Base-by-base conservation (phyloP, 1,139 yeast species). In the Ogataea hybrid region DNA sequence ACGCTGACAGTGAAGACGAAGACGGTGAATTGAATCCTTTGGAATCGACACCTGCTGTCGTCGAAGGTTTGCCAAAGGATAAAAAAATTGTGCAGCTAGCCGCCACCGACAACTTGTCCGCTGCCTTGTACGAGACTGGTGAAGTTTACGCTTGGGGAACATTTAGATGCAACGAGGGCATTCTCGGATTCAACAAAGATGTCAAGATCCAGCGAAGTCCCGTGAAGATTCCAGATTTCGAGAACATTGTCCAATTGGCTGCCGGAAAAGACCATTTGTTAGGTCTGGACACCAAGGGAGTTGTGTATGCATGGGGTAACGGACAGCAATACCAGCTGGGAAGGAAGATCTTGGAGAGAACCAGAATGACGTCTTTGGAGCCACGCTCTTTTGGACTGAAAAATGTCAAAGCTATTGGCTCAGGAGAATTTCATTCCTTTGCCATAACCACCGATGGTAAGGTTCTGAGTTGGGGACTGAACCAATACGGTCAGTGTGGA, bases 71-170 rank as follows among this genome's bases (percentile, higher is more conserved):
- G 44, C 94, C 95, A 20, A 65, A 61, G 4, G 73, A 68, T 30
- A 57, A 57, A 6, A 74, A 72, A 39, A 79, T 90, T 46, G 86
- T 87, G 12, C 92, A 83, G 57, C 63, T 90, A 30, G 90, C 89
- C n/a, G 97, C 97, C 3, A 85, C 97, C 11, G 98, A 92, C 60
- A 90, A 89, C 55, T 67, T 90, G 49, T 85, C 96, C 43, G 92
- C 92, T 12, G 89, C 79, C 1, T 67, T 94, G 44, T 76, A 83
- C 38, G 82, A 77, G 35, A 81, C 79, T 43, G 98, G 98, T 27
- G 89, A 85, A 37, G 89, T 92, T 11, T 92, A 84, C 65, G 95
- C 97, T 0, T 92, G 98, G 97, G 99, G 99, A 30, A 86, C 96
- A 25, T 92, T 92, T 70, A 79, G 95, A 56, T 84, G 85, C 68